Evolutionary conservation across 1,284 basidiomycete genomes (phyloP), one percentile per base, ranked within the genome.

Genomic region (Ceratobasidium papillatum): DNA sequence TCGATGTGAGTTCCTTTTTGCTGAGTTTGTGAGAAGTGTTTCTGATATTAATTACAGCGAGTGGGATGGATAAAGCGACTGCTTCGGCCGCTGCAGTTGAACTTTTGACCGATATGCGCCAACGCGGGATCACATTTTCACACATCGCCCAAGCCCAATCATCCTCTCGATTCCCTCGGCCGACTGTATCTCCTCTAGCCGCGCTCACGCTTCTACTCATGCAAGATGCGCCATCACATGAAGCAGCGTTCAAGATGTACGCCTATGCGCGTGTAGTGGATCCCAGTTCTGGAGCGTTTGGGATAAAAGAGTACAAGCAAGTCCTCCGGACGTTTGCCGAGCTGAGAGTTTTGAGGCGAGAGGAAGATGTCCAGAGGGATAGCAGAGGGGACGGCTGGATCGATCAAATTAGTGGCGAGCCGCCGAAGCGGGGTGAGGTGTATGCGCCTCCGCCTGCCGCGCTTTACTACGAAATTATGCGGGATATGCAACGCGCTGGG

Each of bases 401-500:
- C 22, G 66, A 72, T 82, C 85, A 61, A 89, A 88, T 11, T 93
- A 88, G 80, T 81, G 83, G 19, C 83, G 85, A 36, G 87, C 75
- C 80, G 58, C 62, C 43, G 71, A 61, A 17, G 63, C 25, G 32
- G n/a, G 38, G 9, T 22, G 45, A 79, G 80, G n/a, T 78, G 79
- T 19, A 81, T 78, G 76, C 79, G 52, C 81, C 87, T 7, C 87
- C 90, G 0, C 86, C 90, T 3, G 84, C 90, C 25, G 85, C 86
- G 51, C 85, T 89, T 58, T 93, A 94, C 79, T 90, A 95, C 80
- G 86, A 88, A 68, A 92, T 98, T 77, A 86, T 97, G 75, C 84
- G 86, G 64, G 94, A 98, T 83, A 96, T 98, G 94, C 90, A 89
- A 11, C 81, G 82, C 1, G 87, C 88, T 0, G 90, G 91, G 14